phyloP scores from a whole-genome alignment of 495 filamentous ascomycete genomes.

The Penicillium bialowiezense region DNA sequence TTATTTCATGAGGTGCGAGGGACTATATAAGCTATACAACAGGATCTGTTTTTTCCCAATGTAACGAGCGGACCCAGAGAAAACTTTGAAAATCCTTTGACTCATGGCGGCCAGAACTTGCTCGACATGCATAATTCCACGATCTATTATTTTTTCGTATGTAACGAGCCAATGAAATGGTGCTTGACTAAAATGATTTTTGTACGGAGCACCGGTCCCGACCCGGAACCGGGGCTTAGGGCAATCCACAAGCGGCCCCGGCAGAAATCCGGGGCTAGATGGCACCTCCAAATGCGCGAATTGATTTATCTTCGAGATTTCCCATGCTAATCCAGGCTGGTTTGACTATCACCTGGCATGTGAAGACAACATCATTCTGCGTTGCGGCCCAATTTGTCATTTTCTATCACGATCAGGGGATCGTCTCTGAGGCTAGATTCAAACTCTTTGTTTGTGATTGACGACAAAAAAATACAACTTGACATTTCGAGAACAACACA shows the following conservation, averaged over 20 bases:
- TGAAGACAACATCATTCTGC: conserved; percentile 6
- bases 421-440: conserved; percentile 4
- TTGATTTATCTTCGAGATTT: conserved; percentile 5
- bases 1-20: not conserved
- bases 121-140: conserved; percentile 12
- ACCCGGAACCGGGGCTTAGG: conserved; percentile 27
- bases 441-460: not conserved
- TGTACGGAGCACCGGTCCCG: conserved; percentile 21
- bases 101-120: conserved; percentile 17
- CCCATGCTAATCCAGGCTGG: not conserved
- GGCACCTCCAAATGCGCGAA: conserved; percentile 11
- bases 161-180: conserved; percentile 16
- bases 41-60: not conserved
- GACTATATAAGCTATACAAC: conserved; percentile 13
- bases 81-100: conserved; percentile 9
- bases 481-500: not conserved
- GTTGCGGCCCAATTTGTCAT: conserved; percentile 15
- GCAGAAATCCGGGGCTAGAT: conserved; percentile 24
- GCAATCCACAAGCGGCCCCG: conserved; percentile 20
- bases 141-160: conserved; percentile 18
- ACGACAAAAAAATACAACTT: too few relatives aligned
- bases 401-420: not conserved
- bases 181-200: conserved; percentile 19
- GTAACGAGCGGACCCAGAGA: conserved; percentile 12
- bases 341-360: conserved; percentile 6